Conservation (phyloP, 176 grass and related monocot genomes). For the Aegilops longissima region DNA sequence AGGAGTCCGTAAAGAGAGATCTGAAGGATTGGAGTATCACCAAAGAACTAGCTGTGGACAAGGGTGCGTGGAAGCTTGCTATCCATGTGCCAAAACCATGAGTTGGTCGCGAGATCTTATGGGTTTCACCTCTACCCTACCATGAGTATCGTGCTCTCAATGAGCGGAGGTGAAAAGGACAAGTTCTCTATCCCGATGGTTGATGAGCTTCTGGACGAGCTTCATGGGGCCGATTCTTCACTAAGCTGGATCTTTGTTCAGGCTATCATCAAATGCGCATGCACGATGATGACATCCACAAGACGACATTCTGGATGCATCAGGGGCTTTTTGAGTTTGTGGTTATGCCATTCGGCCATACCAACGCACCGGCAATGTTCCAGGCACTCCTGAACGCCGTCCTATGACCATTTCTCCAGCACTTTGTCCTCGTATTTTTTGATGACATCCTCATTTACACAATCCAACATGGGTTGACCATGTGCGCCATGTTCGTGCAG, state of each 20-base stretch:
- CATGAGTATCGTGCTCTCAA: background rate
- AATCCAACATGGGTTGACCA: background rate
- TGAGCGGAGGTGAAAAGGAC: background rate
- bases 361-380: background rate
- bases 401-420: background rate
- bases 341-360: background rate
- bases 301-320: background rate
- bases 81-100: too few species aligned
- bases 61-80: too few species aligned
- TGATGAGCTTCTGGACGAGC: background rate
- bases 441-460: background rate
- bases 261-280: background rate
- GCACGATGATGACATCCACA: background rate
- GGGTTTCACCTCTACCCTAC: too few species aligned
- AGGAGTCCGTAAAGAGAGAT: too few species aligned
- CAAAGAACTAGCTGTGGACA: too few species aligned
- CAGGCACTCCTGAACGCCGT: background rate
- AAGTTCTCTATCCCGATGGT: background rate
- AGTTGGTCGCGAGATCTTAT: too few species aligned
- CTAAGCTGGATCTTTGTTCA: background rate
- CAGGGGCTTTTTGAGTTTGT: background rate
- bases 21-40: too few species aligned
- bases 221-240: background rate
- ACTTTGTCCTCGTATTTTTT: background rate
- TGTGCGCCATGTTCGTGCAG: background rate